Percentiles rank a stretch among this genome's conserved stretches.
phyloP scores from a whole-genome alignment of 352 stramenopile species.

The Phytophthora podocarpi region DNA sequence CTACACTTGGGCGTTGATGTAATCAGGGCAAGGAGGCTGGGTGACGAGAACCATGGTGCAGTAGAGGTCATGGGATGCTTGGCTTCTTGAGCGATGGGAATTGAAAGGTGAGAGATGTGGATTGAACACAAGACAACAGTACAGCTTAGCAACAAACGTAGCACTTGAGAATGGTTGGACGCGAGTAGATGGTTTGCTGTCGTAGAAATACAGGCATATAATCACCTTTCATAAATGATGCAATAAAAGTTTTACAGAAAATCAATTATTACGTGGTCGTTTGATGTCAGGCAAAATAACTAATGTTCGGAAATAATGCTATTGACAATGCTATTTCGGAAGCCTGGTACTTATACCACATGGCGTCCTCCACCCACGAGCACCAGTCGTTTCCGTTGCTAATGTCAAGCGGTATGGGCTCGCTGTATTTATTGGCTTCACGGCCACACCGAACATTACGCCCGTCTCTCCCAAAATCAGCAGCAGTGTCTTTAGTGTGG shows the following conservation, averaged over 20 bases:
- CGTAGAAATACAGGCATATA: background rate
- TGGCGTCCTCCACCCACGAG: too few species aligned
- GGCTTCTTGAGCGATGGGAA: background rate
- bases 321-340: too few species aligned
- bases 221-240: background rate
- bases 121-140: background rate
- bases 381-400: too few species aligned
- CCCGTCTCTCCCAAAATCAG: too few species aligned
- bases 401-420: too few species aligned
- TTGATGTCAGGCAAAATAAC: background rate
- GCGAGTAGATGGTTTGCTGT: background rate
- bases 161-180: background rate
- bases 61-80: background rate
- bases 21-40: background rate
- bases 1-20: background rate
- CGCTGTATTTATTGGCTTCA: too few species aligned
- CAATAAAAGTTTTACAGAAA: background rate
- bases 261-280: constrained; percentile 1
- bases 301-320: constrained; percentile 13
- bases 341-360: too few species aligned
- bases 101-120: background rate
- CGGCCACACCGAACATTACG: too few species aligned
- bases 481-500: too few species aligned
- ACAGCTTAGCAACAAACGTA: background rate
- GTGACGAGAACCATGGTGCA: constrained; percentile 1